Evolutionary conservation across 148 eudicot species (phyloP), one percentile per base, ranked within the genome.

Genomic region (Vaccinium corymbosum): DNA sequence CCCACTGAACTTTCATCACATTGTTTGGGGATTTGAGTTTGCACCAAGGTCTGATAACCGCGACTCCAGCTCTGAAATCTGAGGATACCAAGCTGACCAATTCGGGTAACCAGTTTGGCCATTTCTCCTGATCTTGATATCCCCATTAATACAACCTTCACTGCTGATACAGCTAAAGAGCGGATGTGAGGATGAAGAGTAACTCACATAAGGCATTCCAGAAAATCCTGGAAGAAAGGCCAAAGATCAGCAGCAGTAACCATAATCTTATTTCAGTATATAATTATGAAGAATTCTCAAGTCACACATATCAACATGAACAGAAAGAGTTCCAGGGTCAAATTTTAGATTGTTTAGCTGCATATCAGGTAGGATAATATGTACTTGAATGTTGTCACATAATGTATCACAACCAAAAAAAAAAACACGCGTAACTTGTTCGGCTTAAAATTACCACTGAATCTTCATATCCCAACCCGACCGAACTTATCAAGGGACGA

Each of bases 91-190:
- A 79, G 59, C 51, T 70, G 89, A 76, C 81, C 83, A 17, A 82
- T 50, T 76, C 56, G 82, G 51, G 53, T 73, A 56, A 87, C 77
- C 83, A 88, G 85, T 70, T 68, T 87, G 77, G 62, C 80, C 74
- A 90, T 52, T 27, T 70, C 74, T 20, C 7, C 68, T 71, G 56
- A 74, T 56, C 83, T 83, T 9, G 55, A 74, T 46, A 83, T 7
- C 14, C 46, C 29, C 42, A 74, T 53, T 38, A 42, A 56, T 25
- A 8, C 22, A 29, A 32, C n/a, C 14, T 42, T 42, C 68, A 82
- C 9, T n/a, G 8, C 32, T 82, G 13, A 70, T 1, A 73, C 22
- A 27, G 22, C 46, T 25, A 20, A 38, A 46, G 66, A 11, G 27
- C 14, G 61, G 38, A 46, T n/a, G 2, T 51, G 14, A 25, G 71